Evolutionary conservation across 2,329 filamentous ascomycete genomes (phyloP).

Genomic region (Diaporthe longicolla): DNA sequence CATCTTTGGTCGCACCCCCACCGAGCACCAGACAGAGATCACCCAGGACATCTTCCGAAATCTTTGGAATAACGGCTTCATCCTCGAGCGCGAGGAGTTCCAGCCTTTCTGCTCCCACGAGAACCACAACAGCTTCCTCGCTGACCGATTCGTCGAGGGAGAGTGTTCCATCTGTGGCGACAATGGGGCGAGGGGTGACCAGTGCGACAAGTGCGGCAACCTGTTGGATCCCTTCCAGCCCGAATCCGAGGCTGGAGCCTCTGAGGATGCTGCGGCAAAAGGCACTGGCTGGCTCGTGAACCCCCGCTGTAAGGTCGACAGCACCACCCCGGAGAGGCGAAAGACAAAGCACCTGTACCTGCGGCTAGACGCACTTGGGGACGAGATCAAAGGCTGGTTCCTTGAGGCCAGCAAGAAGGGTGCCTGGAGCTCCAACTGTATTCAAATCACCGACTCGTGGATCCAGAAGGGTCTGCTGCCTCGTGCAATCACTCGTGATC

Average conservation of each 20-base stretch:
- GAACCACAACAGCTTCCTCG: slow-evolving; percentile 80
- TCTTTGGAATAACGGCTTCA: slow-evolving; percentile 88
- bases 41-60: slow-evolving; percentile 91
- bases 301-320: slow-evolving; percentile 92
- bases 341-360: slow-evolving; percentile 94
- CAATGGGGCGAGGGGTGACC: slow-evolving; percentile 77
- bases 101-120: slow-evolving; percentile 87
- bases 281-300: slow-evolving; percentile 67
- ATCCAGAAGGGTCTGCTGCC: slow-evolving; percentile 86
- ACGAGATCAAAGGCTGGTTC: slow-evolving; percentile 83
- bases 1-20: slow-evolving; percentile 94
- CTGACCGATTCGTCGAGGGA: slow-evolving; percentile 89
- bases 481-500: slow-evolving; percentile 90
- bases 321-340: slow-evolving; percentile 81
- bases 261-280: slow-evolving; percentile 55
- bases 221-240: slow-evolving; percentile 78
- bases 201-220: slow-evolving; percentile 73
- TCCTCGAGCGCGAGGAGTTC: slow-evolving; percentile 87
- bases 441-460: slow-evolving; percentile 85
- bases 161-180: slow-evolving; percentile 82
- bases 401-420: slow-evolving; percentile 80
- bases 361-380: slow-evolving; percentile 86
- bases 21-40: slow-evolving; percentile 89
- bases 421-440: slow-evolving; percentile 81
- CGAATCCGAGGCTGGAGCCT: slow-evolving; percentile 53